Conservation (phyloP, 1,284 basidiomycete species). For the Kwoniella shivajii region DNA sequence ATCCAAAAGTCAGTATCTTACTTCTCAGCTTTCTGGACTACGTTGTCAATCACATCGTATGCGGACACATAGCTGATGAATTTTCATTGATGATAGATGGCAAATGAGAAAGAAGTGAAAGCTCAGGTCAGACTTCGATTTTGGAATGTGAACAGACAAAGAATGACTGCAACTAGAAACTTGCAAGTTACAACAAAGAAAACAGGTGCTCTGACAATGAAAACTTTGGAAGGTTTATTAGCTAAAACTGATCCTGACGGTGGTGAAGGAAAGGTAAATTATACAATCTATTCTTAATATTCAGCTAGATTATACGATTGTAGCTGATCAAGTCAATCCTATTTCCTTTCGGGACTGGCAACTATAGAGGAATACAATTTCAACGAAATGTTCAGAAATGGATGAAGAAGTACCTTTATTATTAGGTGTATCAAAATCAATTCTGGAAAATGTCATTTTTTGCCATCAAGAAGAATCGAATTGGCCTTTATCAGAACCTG, state of each 20-base stretch:
- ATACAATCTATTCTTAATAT: too few relatives aligned
- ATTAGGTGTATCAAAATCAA: slow-evolving; percentile 94
- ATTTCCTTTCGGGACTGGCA: background rate
- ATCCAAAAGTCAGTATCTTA: slow-evolving; percentile 68
- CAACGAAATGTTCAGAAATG: slow-evolving; percentile 95
- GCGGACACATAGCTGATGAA: slow-evolving; percentile 6
- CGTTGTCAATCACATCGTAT: background rate
- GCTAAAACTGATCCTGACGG: slow-evolving; percentile 69
- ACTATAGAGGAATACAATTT: slow-evolving; percentile 76
- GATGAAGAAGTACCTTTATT: slow-evolving; percentile 89
- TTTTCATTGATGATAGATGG: slow-evolving; percentile 63
- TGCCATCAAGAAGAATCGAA: slow-evolving; percentile 99
- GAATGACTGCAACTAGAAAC: slow-evolving; percentile 92
- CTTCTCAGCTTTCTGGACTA: too few relatives aligned
- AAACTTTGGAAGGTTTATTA: slow-evolving; percentile 92
- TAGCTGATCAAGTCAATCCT: too few relatives aligned
- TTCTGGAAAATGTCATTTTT: slow-evolving; percentile 98
- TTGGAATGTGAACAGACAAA: slow-evolving; percentile 78
- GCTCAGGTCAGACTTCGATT: slow-evolving; percentile 96
- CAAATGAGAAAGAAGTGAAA: slow-evolving; percentile 96
- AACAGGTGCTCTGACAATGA: slow-evolving; percentile 85
- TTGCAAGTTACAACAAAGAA: slow-evolving; percentile 93
- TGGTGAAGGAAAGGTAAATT: slow-evolving; percentile 71
- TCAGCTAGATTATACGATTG: background rate
- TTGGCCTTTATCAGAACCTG: slow-evolving; percentile 93